These are phyloP conservation scores for Beauveria sp. DNA, from an alignment of 2,329 filamentous ascomycete species.

Conservation along the genomic window DNA sequence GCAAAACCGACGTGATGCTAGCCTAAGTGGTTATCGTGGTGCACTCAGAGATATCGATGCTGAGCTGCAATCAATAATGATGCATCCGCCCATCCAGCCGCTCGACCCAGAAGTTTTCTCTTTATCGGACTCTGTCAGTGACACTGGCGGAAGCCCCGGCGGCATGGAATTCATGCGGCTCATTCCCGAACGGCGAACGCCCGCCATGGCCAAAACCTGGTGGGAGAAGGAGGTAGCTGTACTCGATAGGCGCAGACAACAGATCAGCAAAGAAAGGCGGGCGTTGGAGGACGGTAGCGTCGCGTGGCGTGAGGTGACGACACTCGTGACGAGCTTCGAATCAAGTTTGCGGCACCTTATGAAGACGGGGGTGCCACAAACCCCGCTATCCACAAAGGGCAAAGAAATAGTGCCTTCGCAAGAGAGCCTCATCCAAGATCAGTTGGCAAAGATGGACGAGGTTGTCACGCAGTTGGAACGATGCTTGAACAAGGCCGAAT, in stretches of 20 bases:
- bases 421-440: slow-evolving; percentile 34
- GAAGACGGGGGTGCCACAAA: slow-evolving; percentile 20
- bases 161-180: slow-evolving; percentile 52
- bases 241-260: slow-evolving; percentile 45
- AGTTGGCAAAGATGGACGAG: slow-evolving; percentile 48
- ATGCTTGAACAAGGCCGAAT: slow-evolving; percentile 47
- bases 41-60: slow-evolving; percentile 59
- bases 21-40: slow-evolving; percentile 63
- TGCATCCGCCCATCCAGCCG: slow-evolving; percentile 46
- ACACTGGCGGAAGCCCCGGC: slow-evolving; percentile 19
- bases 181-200: slow-evolving; percentile 56
- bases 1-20: slow-evolving; percentile 59
- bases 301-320: slow-evolving; percentile 58
- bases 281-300: slow-evolving; percentile 61
- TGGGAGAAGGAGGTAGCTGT: slow-evolving; percentile 57
- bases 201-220: slow-evolving; percentile 64
- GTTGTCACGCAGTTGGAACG: slow-evolving; percentile 49
- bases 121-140: slow-evolving; percentile 1
- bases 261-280: slow-evolving; percentile 52
- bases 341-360: slow-evolving; percentile 50
- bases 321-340: slow-evolving; percentile 58
- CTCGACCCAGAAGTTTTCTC: slow-evolving; percentile 37
- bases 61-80: slow-evolving; percentile 53
- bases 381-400: slow-evolving; percentile 17
- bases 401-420: slow-evolving; percentile 25